Evolutionary conservation across 768 basidiomycete genomes (phyloP).

Genomic region (Podaxis mareebaensis): DNA sequence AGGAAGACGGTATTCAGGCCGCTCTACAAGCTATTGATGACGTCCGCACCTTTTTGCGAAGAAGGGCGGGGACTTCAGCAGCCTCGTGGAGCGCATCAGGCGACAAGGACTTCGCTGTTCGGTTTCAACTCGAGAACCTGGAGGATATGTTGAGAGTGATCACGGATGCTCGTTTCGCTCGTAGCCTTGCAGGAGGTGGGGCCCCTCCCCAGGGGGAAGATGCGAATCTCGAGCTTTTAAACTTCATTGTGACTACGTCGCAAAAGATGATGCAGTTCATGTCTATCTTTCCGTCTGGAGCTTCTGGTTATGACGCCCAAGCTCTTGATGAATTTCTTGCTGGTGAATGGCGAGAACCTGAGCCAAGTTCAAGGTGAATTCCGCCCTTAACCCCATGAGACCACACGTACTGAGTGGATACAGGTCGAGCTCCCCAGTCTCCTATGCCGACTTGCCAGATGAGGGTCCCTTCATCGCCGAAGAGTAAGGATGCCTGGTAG

Average conservation of each 20-base stretch:
- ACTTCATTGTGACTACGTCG: conserved; percentile 2
- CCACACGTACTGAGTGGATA: no score
- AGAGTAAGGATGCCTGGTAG: not conserved
- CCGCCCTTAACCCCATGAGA: no score
- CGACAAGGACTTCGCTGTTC: conserved; percentile 4
- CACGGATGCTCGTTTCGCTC: conserved; percentile 8
- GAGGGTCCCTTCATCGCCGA: not conserved
- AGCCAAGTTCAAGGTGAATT: not conserved
- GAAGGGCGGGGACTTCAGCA: not conserved
- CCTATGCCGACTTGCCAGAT: no score
- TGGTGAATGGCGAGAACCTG: not conserved
- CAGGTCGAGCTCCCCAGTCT: not conserved
- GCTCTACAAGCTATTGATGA: not conserved
- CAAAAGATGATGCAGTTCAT: not conserved
- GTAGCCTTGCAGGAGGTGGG: not conserved
- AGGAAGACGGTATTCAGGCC: not conserved
- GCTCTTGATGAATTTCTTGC: not conserved
- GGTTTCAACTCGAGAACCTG: conserved; percentile 1
- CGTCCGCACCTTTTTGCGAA: not conserved
- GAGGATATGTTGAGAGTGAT: conserved; percentile 8
- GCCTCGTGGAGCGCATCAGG: not conserved
- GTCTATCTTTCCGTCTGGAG: not conserved
- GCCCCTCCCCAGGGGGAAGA: not conserved
- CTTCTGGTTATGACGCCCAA: not conserved
- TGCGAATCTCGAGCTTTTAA: not conserved